Evolutionary conservation across 2,329 filamentous ascomycete species (phyloP).

Genomic region (Exophiala viscosa): DNA sequence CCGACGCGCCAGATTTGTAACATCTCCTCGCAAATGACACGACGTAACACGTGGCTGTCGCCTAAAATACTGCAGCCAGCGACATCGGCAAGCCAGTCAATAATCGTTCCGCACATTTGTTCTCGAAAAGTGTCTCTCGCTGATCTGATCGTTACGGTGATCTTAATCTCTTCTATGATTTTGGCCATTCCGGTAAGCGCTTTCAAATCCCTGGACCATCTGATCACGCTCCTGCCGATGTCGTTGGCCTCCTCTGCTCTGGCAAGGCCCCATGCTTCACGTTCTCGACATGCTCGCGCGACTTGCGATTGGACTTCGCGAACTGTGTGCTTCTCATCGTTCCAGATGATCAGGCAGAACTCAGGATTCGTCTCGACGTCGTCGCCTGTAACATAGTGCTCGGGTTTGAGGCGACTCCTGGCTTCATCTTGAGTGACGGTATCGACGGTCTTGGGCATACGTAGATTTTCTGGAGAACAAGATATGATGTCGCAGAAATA

Average conservation of each 20-base stretch:
- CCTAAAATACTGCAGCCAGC: constrained; percentile 79
- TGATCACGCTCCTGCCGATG: constrained; percentile 79
- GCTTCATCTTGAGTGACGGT: constrained; percentile 78
- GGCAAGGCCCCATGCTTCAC: constrained; percentile 62
- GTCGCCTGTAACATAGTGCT: constrained; percentile 67
- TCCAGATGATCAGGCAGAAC: constrained; percentile 87
- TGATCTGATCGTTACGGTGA: constrained; percentile 91
- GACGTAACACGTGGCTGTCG: constrained; percentile 74
- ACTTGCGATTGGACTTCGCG: constrained; percentile 88
- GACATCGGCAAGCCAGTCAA: constrained; percentile 94
- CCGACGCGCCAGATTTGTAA: constrained; percentile 83
- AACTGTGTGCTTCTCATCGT: constrained; percentile 97
- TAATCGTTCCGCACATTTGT: constrained; percentile 96
- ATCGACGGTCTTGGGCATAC: constrained; percentile 76
- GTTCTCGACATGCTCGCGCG: constrained; percentile 76
- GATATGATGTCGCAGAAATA: constrained; percentile 98
- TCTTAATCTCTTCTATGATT: constrained; percentile 89
- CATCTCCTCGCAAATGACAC: constrained; percentile 84
- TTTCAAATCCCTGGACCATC: constrained; percentile 68
- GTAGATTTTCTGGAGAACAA: constrained; percentile 91
- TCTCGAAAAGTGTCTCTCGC: constrained; percentile 93
- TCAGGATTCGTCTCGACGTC: constrained; percentile 63
- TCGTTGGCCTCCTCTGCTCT: constrained; percentile 87
- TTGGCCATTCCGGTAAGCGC: constrained; percentile 73
- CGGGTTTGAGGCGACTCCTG: constrained; percentile 69